Conservation (phyloP, 257 asterid genomes). For the Capsicum rhomboideum region DNA sequence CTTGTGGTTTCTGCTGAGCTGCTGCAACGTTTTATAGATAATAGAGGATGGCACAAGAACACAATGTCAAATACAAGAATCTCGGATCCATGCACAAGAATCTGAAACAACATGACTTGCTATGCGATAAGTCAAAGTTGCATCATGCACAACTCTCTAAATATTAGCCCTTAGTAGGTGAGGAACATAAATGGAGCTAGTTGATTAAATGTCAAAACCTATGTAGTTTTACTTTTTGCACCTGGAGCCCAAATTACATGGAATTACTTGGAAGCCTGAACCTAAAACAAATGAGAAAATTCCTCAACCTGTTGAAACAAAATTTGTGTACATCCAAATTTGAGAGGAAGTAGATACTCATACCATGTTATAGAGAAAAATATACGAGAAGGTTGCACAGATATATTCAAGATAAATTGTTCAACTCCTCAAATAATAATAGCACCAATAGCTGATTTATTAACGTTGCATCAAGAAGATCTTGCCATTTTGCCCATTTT, state of each 20-base stretch:
- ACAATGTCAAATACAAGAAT: not conserved
- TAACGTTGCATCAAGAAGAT: not conserved
- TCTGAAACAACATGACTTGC: not conserved
- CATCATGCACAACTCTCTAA: not conserved
- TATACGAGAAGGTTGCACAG: too few relatives aligned
- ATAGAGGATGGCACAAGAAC: not conserved
- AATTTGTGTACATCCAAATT: too few relatives aligned
- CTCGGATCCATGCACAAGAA: slow-evolving; percentile 1
- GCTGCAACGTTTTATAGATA: not conserved
- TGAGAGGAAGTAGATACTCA: too few relatives aligned
- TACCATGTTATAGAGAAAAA: not conserved
- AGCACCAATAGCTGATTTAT: not conserved
- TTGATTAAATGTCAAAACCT: not conserved
- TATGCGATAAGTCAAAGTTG: not conserved
- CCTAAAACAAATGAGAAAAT: not conserved
- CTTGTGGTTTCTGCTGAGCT: not conserved
- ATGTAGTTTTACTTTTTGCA: too few relatives aligned
- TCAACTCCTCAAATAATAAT: too few relatives aligned
- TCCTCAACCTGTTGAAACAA: not conserved
- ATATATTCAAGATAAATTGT: too few relatives aligned
- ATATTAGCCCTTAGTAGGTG: not conserved
- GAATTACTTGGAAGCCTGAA: not conserved
- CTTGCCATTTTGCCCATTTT: not conserved
- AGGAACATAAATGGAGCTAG: not conserved
- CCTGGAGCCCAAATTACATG: not conserved